phyloP scores from a whole-genome alignment of 257 asterid genomes.

The Avicennia marina region DNA sequence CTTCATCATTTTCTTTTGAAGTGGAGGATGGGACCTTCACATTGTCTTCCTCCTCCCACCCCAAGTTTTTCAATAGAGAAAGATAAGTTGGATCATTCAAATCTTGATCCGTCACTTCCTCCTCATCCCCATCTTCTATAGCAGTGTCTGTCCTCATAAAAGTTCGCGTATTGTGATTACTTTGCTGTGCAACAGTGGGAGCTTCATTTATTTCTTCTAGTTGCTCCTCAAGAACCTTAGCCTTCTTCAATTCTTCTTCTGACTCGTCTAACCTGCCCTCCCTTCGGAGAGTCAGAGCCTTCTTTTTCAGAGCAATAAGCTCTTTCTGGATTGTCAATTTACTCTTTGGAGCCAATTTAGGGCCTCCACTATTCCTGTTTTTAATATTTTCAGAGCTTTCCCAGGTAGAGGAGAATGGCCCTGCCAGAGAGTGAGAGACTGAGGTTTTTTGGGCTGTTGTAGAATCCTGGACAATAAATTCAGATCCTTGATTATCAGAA shows the following conservation, averaged over 20 bases:
- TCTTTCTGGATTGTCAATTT: constrained; percentile 72
- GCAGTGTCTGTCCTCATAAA: constrained; percentile 10
- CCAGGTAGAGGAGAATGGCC: too few species aligned
- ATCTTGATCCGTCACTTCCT: constrained; percentile 82
- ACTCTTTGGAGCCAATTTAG: constrained; percentile 52
- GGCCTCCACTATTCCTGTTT: constrained; percentile 17
- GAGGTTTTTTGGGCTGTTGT: constrained; percentile 17
- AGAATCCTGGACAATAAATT: constrained; percentile 12
- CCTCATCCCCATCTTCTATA: constrained; percentile 49
- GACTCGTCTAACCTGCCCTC: constrained; percentile 82
- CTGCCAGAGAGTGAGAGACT: constrained; percentile 20
- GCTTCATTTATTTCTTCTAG: constrained; percentile 75
- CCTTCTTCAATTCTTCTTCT: constrained; percentile 77
- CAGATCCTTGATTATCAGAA: constrained; percentile 27
- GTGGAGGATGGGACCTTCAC: constrained; percentile 17
- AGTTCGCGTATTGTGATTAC: constrained; percentile 24
- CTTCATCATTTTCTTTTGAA: constrained; percentile 25
- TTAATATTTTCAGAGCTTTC: too few species aligned
- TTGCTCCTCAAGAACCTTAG: constrained; percentile 79
- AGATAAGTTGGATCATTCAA: constrained; percentile 77
- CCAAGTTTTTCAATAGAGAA: constrained; percentile 73
- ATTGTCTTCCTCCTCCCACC: constrained; percentile 74
- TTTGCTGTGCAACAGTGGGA: constrained; percentile 29
- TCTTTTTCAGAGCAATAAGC: constrained; percentile 81
- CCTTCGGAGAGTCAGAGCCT: constrained; percentile 69